Percentiles rank a stretch among this genome's conserved stretches.
These are phyloP conservation scores for Isabelozyma heimii DNA, from an alignment of 805 yeast genomes.

Conservation along the genomic window DNA sequence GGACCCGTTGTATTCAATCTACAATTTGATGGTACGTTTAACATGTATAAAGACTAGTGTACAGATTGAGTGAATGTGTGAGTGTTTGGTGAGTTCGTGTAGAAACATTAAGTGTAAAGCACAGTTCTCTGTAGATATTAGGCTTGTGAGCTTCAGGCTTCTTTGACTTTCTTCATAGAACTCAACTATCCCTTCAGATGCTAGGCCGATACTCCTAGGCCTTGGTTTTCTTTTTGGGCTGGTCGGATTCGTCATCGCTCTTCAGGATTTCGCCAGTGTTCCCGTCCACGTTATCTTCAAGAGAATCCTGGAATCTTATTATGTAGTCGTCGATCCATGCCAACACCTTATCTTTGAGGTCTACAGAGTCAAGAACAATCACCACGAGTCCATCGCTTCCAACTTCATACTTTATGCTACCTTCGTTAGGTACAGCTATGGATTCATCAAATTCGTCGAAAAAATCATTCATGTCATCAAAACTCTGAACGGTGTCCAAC, in stretches of 20 bases:
- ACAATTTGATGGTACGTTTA: neutral
- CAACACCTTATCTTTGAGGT: constrained; percentile 36
- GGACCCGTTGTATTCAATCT: too few species aligned
- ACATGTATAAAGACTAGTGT: neutral
- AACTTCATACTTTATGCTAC: constrained; percentile 54
- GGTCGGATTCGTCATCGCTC: neutral
- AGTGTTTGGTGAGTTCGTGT: too few species aligned
- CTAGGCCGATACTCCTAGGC: neutral
- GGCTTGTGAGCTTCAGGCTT: too few species aligned
- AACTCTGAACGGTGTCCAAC: constrained; percentile 43
- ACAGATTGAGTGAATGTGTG: neutral
- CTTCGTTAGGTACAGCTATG: constrained; percentile 55
- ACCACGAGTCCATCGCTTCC: constrained; percentile 62
- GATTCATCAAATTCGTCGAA: constrained; percentile 52
- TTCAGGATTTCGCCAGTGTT: neutral
- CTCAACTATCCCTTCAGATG: too few species aligned
- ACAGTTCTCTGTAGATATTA: too few species aligned
- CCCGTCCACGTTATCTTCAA: neutral
- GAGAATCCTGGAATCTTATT: neutral
- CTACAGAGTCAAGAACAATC: constrained; percentile 45
- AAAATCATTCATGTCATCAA: constrained; percentile 48
- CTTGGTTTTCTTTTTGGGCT: neutral
- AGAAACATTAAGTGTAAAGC: too few species aligned
- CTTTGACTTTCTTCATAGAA: too few species aligned
- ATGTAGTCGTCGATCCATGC: constrained; percentile 41